A percentile compares a stretch with the other conserved stretches of the same genome.
phyloP scores from a whole-genome alignment of 2,329 filamentous ascomycete genomes.

The Cyphellophora attinorum region DNA sequence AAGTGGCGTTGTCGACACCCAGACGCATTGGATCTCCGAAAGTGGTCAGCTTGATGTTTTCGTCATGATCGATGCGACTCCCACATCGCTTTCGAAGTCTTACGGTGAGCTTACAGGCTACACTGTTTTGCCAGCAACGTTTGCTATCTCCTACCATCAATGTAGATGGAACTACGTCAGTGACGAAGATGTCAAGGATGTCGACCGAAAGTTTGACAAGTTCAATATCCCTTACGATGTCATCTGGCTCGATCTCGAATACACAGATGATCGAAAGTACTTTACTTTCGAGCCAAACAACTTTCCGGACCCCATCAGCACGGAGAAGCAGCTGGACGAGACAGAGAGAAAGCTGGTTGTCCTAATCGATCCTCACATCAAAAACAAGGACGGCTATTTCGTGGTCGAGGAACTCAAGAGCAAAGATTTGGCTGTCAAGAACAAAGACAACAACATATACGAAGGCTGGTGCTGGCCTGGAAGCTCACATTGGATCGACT shows the following conservation, averaged over 20 bases:
- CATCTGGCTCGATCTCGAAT: conserved; percentile 98
- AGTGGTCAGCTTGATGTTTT: conserved; percentile 84
- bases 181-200: conserved; percentile 92
- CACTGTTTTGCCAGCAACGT: conserved; percentile 83
- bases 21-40: conserved; percentile 97
- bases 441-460: conserved; percentile 81
- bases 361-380: conserved; percentile 97
- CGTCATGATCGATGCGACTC: conserved; percentile 82
- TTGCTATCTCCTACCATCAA: conserved; percentile 89
- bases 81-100: conserved; percentile 67
- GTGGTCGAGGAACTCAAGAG: conserved; percentile 74
- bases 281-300: conserved; percentile 92
- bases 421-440: conserved; percentile 73
- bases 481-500: conserved; percentile 91
- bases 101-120: conserved; percentile 89
- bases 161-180: conserved; percentile 99
- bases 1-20: conserved; percentile 61
- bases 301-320: conserved; percentile 74
- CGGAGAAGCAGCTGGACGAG: conserved; percentile 78
- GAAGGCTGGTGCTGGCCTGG: conserved; percentile 99
- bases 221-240: conserved; percentile 93
- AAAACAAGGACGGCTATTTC: conserved; percentile 71
- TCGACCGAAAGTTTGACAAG: conserved; percentile 94
- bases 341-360: conserved; percentile 83
- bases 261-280: conserved; percentile 94